phyloP scores from a whole-genome alignment of 1,284 basidiomycete genomes.

The Moniliella sp. region DNA sequence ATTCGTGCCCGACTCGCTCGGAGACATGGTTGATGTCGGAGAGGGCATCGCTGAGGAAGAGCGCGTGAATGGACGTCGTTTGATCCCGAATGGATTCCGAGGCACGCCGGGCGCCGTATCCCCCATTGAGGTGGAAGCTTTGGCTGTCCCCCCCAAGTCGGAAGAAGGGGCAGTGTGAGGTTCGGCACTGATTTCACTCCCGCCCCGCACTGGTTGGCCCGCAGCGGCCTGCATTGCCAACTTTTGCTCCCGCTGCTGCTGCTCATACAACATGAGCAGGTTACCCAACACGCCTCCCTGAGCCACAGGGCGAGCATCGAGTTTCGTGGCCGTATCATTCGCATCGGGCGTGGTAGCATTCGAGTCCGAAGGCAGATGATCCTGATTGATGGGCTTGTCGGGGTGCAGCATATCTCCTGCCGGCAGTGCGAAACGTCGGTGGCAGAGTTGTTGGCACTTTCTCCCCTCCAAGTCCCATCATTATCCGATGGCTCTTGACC shows the following conservation, averaged over 20 bases:
- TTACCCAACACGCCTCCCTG: slow-evolving; percentile 27
- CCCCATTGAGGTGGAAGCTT: too few relatives aligned
- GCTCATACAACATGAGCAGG: slow-evolving; percentile 27
- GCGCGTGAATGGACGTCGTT: neutral
- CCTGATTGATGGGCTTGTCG: slow-evolving; percentile 7
- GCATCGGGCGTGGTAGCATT: slow-evolving; percentile 22
- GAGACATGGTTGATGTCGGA: neutral
- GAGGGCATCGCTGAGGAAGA: neutral
- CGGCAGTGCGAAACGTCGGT: too few relatives aligned
- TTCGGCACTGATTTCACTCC: too few relatives aligned
- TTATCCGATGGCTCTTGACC: slow-evolving; percentile 21
- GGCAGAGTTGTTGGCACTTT: too few relatives aligned
- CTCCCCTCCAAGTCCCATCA: slow-evolving; percentile 3
- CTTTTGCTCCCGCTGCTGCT: slow-evolving; percentile 14
- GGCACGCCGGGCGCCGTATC: too few relatives aligned
- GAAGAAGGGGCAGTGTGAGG: too few relatives aligned
- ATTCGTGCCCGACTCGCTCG: too few relatives aligned
- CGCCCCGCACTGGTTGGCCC: neutral
- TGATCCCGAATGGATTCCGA: neutral
- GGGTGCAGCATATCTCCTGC: too few relatives aligned
- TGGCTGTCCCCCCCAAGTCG: too few relatives aligned
- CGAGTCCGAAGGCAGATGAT: slow-evolving; percentile 18
- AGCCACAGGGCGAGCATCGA: slow-evolving; percentile 21
- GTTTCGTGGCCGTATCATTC: slow-evolving; percentile 15
- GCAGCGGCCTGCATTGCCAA: neutral